phyloP scores from a whole-genome alignment of 164 flowering plant species.

The Magnolia sinica region DNA sequence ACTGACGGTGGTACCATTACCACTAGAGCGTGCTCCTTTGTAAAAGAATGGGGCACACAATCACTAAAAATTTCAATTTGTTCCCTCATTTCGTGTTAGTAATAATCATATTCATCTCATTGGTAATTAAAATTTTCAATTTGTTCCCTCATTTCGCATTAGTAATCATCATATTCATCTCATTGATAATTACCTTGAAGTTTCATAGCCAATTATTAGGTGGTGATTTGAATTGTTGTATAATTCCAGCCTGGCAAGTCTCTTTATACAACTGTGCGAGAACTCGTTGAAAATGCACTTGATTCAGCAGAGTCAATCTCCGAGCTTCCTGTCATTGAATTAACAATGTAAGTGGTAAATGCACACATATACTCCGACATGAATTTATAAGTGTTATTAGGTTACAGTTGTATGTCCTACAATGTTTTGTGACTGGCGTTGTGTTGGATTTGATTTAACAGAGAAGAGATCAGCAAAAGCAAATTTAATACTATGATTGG shows the following conservation, averaged over 20 bases:
- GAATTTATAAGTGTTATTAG: not conserved
- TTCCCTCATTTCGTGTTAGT: not conserved
- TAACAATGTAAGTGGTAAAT: constrained; percentile 67
- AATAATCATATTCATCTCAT: not conserved
- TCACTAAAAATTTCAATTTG: not conserved
- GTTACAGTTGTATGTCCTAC: not conserved
- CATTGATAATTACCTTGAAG: not conserved
- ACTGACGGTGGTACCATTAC: too few relatives aligned
- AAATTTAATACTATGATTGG: constrained; percentile 96
- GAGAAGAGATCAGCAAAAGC: constrained; percentile 87
- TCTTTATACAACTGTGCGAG: constrained; percentile 93
- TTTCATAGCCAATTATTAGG: not conserved
- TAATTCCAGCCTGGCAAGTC: constrained; percentile 79
- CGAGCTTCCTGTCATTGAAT: constrained; percentile 85
- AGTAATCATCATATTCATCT: not conserved
- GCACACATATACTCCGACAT: not conserved
- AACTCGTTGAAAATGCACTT: constrained; percentile 91
- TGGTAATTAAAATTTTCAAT: not conserved
- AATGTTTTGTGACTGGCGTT: not conserved
- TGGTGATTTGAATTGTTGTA: constrained; percentile 12
- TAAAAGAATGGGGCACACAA: too few relatives aligned
- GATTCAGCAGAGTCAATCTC: constrained; percentile 95
- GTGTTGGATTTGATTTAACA: constrained; percentile 23
- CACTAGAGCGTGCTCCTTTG: too few relatives aligned
- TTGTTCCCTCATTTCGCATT: not conserved